These are phyloP conservation scores for Purpureocillium takamizusanense DNA, from an alignment of 2,329 filamentous ascomycete genomes.

Conservation along the genomic window DNA sequence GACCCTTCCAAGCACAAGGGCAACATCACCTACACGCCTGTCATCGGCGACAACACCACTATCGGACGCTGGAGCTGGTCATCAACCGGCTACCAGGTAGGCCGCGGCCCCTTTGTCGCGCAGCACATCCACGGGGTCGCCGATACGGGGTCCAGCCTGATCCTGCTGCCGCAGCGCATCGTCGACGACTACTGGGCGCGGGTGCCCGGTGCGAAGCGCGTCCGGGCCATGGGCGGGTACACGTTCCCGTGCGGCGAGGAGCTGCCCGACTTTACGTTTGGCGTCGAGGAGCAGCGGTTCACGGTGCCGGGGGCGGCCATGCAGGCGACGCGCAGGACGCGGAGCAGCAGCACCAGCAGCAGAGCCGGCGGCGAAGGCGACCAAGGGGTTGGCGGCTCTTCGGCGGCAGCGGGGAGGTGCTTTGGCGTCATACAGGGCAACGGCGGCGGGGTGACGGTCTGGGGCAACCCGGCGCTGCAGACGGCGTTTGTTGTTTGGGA, in stretches of 20 bases:
- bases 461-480: slow-evolving; percentile 51
- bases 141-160: slow-evolving; percentile 54
- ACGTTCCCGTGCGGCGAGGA: too few species aligned
- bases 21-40: slow-evolving; percentile 48
- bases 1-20: slow-evolving; percentile 56
- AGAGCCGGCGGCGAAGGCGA: too few species aligned
- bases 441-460: slow-evolving; percentile 42
- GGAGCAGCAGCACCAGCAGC: too few species aligned
- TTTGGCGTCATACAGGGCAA: slow-evolving; percentile 54
- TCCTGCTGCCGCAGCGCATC: slow-evolving; percentile 46
- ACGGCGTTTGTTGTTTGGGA: slow-evolving; percentile 49
- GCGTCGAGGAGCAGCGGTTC: too few species aligned
- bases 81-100: slow-evolving; percentile 12
- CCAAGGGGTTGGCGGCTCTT: too few species aligned
- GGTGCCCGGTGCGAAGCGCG: too few species aligned
- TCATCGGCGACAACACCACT: slow-evolving; percentile 36
- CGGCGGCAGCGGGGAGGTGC: slow-evolving; percentile 45
- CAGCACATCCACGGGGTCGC: slow-evolving; percentile 33
- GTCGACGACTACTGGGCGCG: slow-evolving; percentile 35
- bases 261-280: too few species aligned
- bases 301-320: too few species aligned
- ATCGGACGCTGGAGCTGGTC: slow-evolving; percentile 52
- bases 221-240: too few species aligned
- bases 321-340: slow-evolving; percentile 1
- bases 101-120: slow-evolving; percentile 4